These are phyloP conservation scores for Paramecium sexaurelia DNA, from an alignment of 73 alveolate genomes.

Conservation along the genomic window DNA sequence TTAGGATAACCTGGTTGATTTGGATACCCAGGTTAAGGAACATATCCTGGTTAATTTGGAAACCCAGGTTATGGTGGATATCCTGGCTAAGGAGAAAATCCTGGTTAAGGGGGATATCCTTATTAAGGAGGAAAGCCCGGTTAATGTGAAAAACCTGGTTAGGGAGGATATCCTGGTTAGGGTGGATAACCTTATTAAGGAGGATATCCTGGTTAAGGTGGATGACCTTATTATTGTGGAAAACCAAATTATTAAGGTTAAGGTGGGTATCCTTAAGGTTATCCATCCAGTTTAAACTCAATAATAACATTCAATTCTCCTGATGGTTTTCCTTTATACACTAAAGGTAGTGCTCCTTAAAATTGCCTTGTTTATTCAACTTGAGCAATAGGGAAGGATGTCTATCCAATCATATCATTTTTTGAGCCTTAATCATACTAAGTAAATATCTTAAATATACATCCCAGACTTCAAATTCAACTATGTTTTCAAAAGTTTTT, in stretches of 20 bases:
- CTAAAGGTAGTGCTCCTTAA: not conserved
- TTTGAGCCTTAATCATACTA: not conserved
- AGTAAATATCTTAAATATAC: not conserved
- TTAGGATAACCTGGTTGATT: too few relatives aligned
- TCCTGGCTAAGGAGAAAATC: not conserved
- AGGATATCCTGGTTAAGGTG: not conserved
- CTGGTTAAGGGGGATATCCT: not conserved
- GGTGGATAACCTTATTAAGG: not conserved
- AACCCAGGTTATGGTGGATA: not conserved
- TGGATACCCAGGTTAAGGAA: too few relatives aligned
- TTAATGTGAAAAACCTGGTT: not conserved
- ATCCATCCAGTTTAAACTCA: not conserved
- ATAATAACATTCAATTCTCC: not conserved
- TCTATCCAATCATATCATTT: not conserved
- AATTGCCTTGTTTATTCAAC: not conserved
- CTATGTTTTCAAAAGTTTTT: not conserved
- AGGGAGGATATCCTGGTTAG: not conserved
- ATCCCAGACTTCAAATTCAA: constrained; percentile 16
- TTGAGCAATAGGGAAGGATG: not conserved
- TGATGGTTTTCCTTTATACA: not conserved
- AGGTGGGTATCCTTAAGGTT: not conserved
- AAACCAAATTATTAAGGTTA: not conserved
- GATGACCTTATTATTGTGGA: not conserved
- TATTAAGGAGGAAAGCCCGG: not conserved
- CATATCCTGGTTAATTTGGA: too few relatives aligned